These are phyloP conservation scores for Mycena rosella DNA, from an alignment of 768 basidiomycete genomes.

Conservation along the genomic window DNA sequence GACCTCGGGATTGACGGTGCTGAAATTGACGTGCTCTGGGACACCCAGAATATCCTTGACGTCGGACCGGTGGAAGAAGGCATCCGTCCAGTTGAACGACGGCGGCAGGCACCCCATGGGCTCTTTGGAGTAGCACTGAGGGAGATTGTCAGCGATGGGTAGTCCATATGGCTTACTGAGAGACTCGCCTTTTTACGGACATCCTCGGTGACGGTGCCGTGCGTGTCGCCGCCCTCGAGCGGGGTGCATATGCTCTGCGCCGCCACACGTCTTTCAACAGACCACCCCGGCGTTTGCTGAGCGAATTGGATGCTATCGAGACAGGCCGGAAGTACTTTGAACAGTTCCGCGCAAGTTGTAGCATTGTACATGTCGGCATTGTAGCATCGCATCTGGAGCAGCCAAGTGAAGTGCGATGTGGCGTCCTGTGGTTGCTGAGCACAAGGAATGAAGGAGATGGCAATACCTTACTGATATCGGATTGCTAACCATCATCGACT, in stretches of 20 bases:
- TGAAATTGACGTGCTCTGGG: conserved; percentile 39
- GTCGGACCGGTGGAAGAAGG: conserved; percentile 36
- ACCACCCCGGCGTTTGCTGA: background rate
- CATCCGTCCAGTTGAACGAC: conserved; percentile 37
- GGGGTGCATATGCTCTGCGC: background rate
- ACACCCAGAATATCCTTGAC: conserved; percentile 35
- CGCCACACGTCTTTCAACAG: background rate
- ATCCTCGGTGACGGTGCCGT: conserved; percentile 12
- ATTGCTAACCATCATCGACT: conserved; percentile 50
- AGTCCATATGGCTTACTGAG: background rate
- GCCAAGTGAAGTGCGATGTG: conserved; percentile 45
- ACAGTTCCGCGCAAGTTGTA: conserved; percentile 43
- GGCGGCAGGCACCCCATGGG: conserved; percentile 24
- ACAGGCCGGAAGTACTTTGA: conserved; percentile 41
- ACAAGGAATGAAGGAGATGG: too few species aligned
- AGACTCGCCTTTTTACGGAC: conserved; percentile 15
- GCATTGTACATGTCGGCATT: conserved; percentile 44
- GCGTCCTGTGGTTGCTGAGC: conserved; percentile 38
- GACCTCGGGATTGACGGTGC: conserved; percentile 28
- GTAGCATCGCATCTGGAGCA: conserved; percentile 46
- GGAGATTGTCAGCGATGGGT: background rate
- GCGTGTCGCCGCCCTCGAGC: conserved; percentile 4
- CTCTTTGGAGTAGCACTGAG: conserved; percentile 18
- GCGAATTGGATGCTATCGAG: conserved; percentile 37
- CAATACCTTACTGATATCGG: conserved; percentile 38